Evolutionary conservation across 1,139 yeast species (phyloP), one percentile per base, ranked within the genome.

Genomic region (Pichia sp.): DNA sequence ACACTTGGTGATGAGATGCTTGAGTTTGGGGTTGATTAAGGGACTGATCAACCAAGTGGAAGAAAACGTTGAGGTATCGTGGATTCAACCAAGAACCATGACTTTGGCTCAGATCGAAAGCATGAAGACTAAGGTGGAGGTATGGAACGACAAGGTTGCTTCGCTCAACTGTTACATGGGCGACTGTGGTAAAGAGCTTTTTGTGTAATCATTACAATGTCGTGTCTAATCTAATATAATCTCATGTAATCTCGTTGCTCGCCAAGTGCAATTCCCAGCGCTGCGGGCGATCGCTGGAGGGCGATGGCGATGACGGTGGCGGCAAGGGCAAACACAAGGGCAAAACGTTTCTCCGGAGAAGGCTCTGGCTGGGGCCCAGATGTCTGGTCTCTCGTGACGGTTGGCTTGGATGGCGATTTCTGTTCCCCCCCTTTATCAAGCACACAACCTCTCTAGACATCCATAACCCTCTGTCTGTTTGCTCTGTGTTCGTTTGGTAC

Each of bases 41-140:
- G 98, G 98, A 9, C 71, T 76, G 41, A 91, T 91, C 55, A 94
- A 91, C 60, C 95, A 91, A 66, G 87, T 88, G 37, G 76, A 78
- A 42, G 76, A 81, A 59, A 66, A 80, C 11, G 85, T 91, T 48
- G 78, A 83, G 23, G 80, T 91, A 41, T 79, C 86, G 19, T 91
- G 98, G 97, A 80, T 89, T 49, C 97, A 91, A 66, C 97, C 98
- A 42, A 75, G 97, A 57, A 86, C 88, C 42, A 80, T 91, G 72
- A 86, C 86, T 58, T 72, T 70, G 53, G 76, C 74, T 37, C 97
- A 91, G 68, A 85, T 89, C 46, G 75, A 71, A 43, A 72, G 74
- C 43, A 87, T 91, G 82, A 78, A 78, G 53, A 72, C 72, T 46
- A 83, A 86, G 55, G 73, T 91, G 57, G 71, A 71, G 27, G 72